Percentiles rank a stretch among this genome's conserved stretches.
These are phyloP conservation scores for Plasmodium ovale DNA, from an alignment of 169 alveolate genomes.

Conservation along the genomic window DNA sequence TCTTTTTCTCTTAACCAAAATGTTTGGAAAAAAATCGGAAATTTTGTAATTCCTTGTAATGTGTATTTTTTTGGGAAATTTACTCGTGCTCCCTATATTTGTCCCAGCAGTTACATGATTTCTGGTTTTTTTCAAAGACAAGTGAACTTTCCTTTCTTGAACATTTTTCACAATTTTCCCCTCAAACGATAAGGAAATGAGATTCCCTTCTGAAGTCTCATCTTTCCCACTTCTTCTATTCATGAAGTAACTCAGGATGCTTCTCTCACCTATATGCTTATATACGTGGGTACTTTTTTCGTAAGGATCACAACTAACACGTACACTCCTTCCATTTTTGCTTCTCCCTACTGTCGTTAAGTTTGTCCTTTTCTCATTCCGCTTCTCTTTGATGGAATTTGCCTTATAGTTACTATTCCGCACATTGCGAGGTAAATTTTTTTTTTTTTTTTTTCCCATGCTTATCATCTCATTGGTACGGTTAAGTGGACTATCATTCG, in stretches of 20 bases:
- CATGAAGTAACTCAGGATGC: conserved; percentile 8
- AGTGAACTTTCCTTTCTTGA: neutral
- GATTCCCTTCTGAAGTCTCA: neutral
- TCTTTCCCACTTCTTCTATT: neutral
- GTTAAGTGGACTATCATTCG: too few relatives aligned
- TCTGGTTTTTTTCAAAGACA: neutral
- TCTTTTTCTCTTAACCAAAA: conserved; percentile 16
- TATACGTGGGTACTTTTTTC: neutral
- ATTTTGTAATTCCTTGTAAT: conserved; percentile 42
- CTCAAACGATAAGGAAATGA: conserved; percentile 14
- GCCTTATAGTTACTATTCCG: too few relatives aligned
- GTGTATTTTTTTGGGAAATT: conserved; percentile 4
- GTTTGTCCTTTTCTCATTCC: neutral
- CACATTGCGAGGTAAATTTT: too few relatives aligned
- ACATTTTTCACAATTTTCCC: neutral
- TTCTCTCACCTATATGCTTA: neutral
- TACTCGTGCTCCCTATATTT: too few relatives aligned
- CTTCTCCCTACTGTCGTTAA: neutral
- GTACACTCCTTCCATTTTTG: neutral
- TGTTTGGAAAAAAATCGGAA: conserved; percentile 40
- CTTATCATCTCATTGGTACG: neutral
- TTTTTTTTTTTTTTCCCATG: neutral
- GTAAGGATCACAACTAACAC: neutral
- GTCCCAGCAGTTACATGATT: too few relatives aligned
- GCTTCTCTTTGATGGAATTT: too few relatives aligned